A percentile compares a stretch with the other conserved stretches of the same genome.
These are phyloP conservation scores for Pythium dissotocum DNA, from an alignment of 352 stramenopile genomes.

Conservation along the genomic window DNA sequence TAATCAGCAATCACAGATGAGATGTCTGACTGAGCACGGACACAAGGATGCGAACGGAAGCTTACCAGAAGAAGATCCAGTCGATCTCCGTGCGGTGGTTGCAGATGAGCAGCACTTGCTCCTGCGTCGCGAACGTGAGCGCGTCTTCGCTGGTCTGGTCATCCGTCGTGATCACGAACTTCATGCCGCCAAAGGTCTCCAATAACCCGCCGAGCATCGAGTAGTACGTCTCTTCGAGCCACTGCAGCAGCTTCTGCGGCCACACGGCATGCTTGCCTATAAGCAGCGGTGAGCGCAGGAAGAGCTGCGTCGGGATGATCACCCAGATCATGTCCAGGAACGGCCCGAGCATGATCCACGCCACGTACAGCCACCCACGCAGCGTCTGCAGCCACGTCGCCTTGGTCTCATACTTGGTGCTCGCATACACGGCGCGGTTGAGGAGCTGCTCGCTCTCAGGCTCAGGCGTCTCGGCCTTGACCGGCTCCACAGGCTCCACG, in stretches of 20 bases:
- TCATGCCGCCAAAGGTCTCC: slow-evolving; percentile 54
- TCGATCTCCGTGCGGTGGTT: slow-evolving; percentile 85
- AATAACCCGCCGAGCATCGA: slow-evolving; percentile 60
- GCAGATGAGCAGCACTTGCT: slow-evolving; percentile 64
- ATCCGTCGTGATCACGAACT: slow-evolving; percentile 61
- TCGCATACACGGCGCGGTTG: slow-evolving; percentile 37
- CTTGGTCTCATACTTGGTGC: slow-evolving; percentile 44
- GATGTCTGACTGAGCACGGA: too few species aligned
- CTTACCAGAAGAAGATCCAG: slow-evolving; percentile 81
- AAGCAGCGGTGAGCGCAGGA: slow-evolving; percentile 34
- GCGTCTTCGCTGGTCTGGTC: slow-evolving; percentile 31
- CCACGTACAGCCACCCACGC: slow-evolving; percentile 44
- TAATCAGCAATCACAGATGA: neutral
- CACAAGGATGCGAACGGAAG: neutral
- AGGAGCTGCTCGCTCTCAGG: slow-evolving; percentile 27
- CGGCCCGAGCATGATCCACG: slow-evolving; percentile 46
- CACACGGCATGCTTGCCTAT: slow-evolving; percentile 9
- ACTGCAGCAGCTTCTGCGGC: slow-evolving; percentile 30
- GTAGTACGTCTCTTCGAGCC: slow-evolving; percentile 56
- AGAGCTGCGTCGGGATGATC: slow-evolving; percentile 51
- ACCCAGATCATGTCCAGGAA: slow-evolving; percentile 68
- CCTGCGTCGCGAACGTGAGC: slow-evolving; percentile 38
- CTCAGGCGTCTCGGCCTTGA: slow-evolving; percentile 2
- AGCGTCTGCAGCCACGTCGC: slow-evolving; percentile 45
- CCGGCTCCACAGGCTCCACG: neutral